These are phyloP conservation scores for Diaporthe sp. DNA, from an alignment of 2,329 filamentous ascomycete species.

Conservation along the genomic window DNA sequence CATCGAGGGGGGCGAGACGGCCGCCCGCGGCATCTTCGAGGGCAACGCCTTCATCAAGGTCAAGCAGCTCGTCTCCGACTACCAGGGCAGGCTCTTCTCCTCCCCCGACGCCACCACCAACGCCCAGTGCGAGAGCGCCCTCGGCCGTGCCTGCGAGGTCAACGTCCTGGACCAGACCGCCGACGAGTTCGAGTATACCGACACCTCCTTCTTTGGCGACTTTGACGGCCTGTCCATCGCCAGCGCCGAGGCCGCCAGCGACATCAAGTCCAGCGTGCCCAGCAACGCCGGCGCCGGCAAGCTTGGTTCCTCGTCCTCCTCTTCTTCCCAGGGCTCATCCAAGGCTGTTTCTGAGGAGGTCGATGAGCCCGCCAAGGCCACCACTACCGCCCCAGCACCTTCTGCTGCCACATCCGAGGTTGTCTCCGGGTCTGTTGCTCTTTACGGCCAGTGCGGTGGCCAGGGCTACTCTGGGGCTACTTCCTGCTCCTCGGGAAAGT, in stretches of 20 bases:
- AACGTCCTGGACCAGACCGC: background rate
- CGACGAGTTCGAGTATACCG: background rate
- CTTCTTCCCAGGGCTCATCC: background rate
- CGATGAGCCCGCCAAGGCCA: background rate
- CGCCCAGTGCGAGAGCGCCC: background rate
- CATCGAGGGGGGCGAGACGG: background rate
- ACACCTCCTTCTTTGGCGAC: background rate
- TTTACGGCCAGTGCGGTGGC: background rate
- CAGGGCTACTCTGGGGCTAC: background rate
- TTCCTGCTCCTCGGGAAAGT: background rate
- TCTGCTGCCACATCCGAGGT: background rate
- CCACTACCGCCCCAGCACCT: background rate
- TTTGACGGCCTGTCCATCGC: background rate
- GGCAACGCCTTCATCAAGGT: slow-evolving; percentile 1
- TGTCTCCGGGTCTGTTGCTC: background rate
- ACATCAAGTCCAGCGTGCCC: background rate
- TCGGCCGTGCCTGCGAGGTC: background rate
- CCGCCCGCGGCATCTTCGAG: background rate
- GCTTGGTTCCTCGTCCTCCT: background rate
- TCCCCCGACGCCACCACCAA: background rate
- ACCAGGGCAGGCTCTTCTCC: background rate
- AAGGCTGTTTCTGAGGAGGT: background rate
- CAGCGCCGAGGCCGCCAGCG: background rate
- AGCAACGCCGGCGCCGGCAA: background rate
- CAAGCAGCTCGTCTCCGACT: slow-evolving; percentile 3